Evolutionary conservation across 352 stramenopile genomes (phyloP).

Genomic region (Phytophthora agathidicida): DNA sequence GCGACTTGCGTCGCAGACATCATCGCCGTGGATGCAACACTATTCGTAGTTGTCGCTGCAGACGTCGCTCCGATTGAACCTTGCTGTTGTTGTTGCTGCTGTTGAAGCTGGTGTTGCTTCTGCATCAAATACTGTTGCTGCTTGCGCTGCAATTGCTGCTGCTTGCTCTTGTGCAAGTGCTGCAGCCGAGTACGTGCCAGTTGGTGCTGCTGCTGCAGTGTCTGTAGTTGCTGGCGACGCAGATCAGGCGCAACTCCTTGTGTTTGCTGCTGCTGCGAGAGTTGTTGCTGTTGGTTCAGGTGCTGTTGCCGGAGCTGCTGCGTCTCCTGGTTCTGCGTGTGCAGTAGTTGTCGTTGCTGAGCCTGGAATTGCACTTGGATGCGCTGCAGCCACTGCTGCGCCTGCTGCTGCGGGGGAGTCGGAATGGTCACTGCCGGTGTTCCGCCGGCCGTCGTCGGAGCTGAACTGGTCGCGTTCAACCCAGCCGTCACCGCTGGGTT

Average conservation of each 20-base stretch:
- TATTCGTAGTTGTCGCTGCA: slow-evolving; percentile 24
- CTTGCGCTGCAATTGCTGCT: slow-evolving; percentile 81
- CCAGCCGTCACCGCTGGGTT: slow-evolving; percentile 37
- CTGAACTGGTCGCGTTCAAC: slow-evolving; percentile 30
- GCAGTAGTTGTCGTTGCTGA: slow-evolving; percentile 73
- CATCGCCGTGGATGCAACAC: slow-evolving; percentile 27
- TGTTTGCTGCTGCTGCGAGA: slow-evolving; percentile 74
- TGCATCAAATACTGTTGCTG: slow-evolving; percentile 83
- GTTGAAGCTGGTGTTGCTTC: slow-evolving; percentile 78
- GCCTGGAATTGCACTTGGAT: slow-evolving; percentile 86
- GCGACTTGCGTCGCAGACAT: slow-evolving; percentile 41
- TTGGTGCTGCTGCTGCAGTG: slow-evolving; percentile 80
- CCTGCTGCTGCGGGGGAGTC: slow-evolving; percentile 64
- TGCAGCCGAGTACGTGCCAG: slow-evolving; percentile 68
- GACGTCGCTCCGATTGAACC: slow-evolving; percentile 32
- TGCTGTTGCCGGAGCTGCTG: slow-evolving; percentile 80
- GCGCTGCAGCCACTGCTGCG: slow-evolving; percentile 82
- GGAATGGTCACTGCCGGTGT: slow-evolving; percentile 33
- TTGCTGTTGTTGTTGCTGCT: slow-evolving; percentile 66
- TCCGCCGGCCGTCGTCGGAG: slow-evolving; percentile 26
- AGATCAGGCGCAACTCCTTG: slow-evolving; percentile 63
- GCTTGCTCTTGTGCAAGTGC: slow-evolving; percentile 81
- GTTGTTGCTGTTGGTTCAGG: slow-evolving; percentile 75
- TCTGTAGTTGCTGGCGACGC: slow-evolving; percentile 71
- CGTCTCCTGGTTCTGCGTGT: slow-evolving; percentile 81